A percentile compares a stretch with the other conserved stretches of the same genome.
phyloP scores from a whole-genome alignment of 177 flowering plant genomes.

The Tripterygium wilfordii region DNA sequence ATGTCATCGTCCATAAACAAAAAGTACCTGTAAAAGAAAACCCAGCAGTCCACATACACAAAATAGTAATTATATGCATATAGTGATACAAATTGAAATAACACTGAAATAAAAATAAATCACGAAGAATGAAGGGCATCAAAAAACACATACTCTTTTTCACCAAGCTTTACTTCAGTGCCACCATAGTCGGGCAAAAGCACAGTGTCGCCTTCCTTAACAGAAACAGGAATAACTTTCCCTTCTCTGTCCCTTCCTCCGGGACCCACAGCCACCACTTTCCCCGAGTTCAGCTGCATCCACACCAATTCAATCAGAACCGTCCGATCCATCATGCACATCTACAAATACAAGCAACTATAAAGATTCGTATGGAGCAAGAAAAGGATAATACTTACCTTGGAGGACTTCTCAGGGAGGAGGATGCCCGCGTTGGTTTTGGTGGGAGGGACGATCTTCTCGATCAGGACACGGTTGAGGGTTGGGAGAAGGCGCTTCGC shows the following conservation, averaged over 20 bases:
- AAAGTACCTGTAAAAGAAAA: conserved; percentile 28
- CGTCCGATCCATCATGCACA: neutral
- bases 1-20: conserved; percentile 55
- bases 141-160: conserved; percentile 41
- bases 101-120: neutral
- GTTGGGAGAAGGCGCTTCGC: conserved; percentile 60
- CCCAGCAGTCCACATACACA: neutral
- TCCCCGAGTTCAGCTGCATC: conserved; percentile 61
- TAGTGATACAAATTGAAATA: neutral
- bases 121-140: too few relatives aligned
- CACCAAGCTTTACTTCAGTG: conserved; percentile 59
- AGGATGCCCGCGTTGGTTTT: conserved; percentile 58
- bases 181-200: conserved; percentile 78
- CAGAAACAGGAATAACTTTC: conserved; percentile 40
- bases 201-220: conserved; percentile 78
- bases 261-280: conserved; percentile 71
- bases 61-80: neutral
- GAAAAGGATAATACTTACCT: conserved; percentile 24
- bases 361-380: neutral
- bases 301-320: neutral
- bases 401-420: conserved; percentile 53
- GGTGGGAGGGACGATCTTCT: conserved; percentile 60
- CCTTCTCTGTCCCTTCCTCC: conserved; percentile 44
- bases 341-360: neutral
- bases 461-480: conserved; percentile 58